Conservation (phyloP, 164 flowering plant genomes). For the Magnolia kwangsiensis region DNA sequence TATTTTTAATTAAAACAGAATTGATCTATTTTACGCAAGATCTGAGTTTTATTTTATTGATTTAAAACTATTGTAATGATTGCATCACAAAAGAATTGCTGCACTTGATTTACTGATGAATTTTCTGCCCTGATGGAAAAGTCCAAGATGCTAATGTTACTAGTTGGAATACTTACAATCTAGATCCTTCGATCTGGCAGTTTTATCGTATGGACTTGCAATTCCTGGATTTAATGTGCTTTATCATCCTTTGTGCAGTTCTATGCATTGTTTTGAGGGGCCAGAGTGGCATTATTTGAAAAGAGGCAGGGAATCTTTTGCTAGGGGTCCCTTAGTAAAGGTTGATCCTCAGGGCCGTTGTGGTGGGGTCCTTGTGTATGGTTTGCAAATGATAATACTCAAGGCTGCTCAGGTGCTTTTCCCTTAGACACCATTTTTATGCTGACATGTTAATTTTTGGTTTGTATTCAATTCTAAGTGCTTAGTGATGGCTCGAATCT, state of each 20-base stretch:
- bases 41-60: background rate
- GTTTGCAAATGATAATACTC: constrained; percentile 85
- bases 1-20: background rate
- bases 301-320: constrained; percentile 89
- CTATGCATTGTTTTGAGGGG: constrained; percentile 99
- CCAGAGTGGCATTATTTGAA: constrained; percentile 87
- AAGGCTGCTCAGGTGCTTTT: constrained; percentile 82
- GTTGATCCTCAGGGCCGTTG: constrained; percentile 97
- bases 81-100: too few species aligned
- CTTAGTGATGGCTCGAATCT: too few species aligned
- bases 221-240: background rate
- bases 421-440: background rate
- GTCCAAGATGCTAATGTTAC: background rate
- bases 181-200: background rate
- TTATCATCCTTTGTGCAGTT: constrained; percentile 38
- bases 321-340: constrained; percentile 84
- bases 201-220: background rate
- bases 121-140: background rate
- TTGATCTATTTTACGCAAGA: background rate
- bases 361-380: constrained; percentile 84
- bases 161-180: background rate
- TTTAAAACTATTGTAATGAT: background rate
- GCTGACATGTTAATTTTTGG: background rate
- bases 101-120: background rate
- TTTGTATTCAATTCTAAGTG: too few species aligned